Conservation (phyloP, 352 stramenopile species). For the Globisporangium acanthophoron region DNA sequence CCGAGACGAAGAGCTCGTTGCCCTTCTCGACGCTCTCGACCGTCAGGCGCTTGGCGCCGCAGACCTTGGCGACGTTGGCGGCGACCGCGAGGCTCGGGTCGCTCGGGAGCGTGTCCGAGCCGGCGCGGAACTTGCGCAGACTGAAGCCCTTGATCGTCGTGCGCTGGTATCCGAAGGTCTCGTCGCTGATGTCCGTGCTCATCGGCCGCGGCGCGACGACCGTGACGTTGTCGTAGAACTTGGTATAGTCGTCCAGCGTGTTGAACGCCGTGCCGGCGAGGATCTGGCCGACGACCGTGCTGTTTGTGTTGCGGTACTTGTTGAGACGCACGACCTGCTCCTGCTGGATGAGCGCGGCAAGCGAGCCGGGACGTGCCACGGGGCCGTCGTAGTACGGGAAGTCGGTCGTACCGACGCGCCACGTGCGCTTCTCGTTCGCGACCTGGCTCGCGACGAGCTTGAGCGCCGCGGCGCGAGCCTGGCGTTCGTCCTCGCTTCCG, state of each 20-base stretch:
- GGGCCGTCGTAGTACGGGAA: conserved; percentile 30
- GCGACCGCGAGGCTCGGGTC: conserved; percentile 20
- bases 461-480: background rate
- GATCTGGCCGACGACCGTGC: background rate
- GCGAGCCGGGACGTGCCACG: conserved; percentile 19
- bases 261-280: conserved; percentile 8
- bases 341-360: conserved; percentile 5
- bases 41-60: conserved; percentile 16
- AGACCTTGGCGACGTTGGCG: conserved; percentile 24
- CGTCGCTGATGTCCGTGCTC: conserved; percentile 31
- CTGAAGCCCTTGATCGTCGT: conserved; percentile 43
- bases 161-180: conserved; percentile 31
- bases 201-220: conserved; percentile 4
- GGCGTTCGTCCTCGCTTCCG: background rate
- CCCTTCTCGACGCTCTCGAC: background rate
- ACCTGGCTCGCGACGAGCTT: conserved; percentile 5
- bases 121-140: conserved; percentile 15
- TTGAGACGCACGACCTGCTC: background rate
- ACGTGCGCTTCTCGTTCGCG: conserved; percentile 6
- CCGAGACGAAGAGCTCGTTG: conserved; percentile 30
- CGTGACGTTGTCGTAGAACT: conserved; percentile 5
- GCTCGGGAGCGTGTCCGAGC: conserved; percentile 8
- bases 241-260: conserved; percentile 4
- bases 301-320: conserved; percentile 4
- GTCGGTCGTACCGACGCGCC: conserved; percentile 1